Conservation (phyloP, 202 grass and related monocot species). For the Miscanthus sacchariflorus region DNA sequence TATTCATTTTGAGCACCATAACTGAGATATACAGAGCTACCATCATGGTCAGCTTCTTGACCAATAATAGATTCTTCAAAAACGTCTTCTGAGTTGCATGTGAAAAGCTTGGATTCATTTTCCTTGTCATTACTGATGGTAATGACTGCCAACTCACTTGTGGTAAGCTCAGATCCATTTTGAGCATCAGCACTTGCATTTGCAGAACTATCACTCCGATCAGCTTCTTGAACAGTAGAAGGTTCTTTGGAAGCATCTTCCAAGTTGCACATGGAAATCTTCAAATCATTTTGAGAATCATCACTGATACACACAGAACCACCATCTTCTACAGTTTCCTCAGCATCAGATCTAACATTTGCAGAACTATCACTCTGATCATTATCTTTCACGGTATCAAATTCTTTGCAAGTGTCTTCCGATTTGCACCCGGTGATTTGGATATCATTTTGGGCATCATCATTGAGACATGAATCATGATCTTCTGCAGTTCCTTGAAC, state of each 20-base stretch:
- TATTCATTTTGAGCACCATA: conserved; percentile 35
- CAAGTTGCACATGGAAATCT: background rate
- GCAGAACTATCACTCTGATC: conserved; percentile 2
- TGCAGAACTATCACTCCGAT: background rate
- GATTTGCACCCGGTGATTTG: background rate
- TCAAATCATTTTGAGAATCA: background rate
- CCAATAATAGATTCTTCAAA: conserved; percentile 32
- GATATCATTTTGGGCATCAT: conserved; percentile 30
- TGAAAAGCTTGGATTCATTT: conserved; percentile 14
- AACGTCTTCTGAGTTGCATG: conserved; percentile 33
- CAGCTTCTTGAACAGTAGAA: conserved; percentile 2
- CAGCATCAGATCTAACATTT: background rate
- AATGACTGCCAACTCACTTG: background rate
- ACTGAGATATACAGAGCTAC: background rate
- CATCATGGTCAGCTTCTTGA: conserved; percentile 40
- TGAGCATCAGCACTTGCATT: background rate
- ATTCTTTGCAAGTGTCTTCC: conserved; percentile 22
- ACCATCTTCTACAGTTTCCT: background rate
- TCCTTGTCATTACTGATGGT: background rate
- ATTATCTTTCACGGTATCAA: conserved; percentile 21
- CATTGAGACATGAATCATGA: conserved; percentile 16
- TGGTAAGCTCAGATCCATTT: conserved; percentile 9
- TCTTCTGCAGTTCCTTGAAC: conserved; percentile 22
- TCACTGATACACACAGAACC: background rate
- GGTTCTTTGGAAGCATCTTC: conserved; percentile 35